A percentile compares a stretch with the other conserved stretches of the same genome.
Conservation (phyloP, 805 yeast species). For the Lachancea fermentati region DNA sequence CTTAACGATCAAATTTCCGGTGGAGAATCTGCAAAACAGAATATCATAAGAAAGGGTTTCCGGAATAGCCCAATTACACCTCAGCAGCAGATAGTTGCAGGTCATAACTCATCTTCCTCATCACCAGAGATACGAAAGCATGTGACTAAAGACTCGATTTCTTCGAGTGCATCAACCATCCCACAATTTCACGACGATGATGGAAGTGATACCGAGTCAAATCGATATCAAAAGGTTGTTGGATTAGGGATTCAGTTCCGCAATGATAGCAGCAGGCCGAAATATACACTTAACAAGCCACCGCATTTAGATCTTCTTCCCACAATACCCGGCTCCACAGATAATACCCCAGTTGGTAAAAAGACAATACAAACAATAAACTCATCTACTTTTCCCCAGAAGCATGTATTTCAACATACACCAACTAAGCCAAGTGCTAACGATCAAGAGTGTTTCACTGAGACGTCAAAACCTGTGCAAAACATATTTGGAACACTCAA, state of each 20-base stretch:
- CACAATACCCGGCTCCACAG: slow-evolving; percentile 28
- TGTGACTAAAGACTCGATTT: slow-evolving; percentile 21
- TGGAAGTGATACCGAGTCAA: slow-evolving; percentile 6
- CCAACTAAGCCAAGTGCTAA: slow-evolving; percentile 15
- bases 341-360: slow-evolving; percentile 21
- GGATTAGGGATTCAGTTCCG: slow-evolving; percentile 4
- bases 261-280: background rate
- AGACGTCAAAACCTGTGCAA: no score
- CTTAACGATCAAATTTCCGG: slow-evolving; percentile 1
- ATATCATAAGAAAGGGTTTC: background rate
- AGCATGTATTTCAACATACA: slow-evolving; percentile 28
- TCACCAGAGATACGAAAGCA: slow-evolving; percentile 15
- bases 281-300: slow-evolving; percentile 10
- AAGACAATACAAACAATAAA: slow-evolving; percentile 1
- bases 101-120: slow-evolving; percentile 6
- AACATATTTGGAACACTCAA: slow-evolving; percentile 14
- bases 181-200: slow-evolving; percentile 22
- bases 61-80: slow-evolving; percentile 10
- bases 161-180: slow-evolving; percentile 32
- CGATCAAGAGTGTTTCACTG: no score
- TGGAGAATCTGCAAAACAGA: background rate
- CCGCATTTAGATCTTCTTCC: slow-evolving; percentile 21
- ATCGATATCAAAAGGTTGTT: background rate
- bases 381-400: slow-evolving; percentile 20
- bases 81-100: slow-evolving; percentile 6